Percentiles rank a stretch among this genome's conserved stretches.
Evolutionary conservation across 2,329 filamentous ascomycete genomes (phyloP).

Genomic region (Cadophora sp.): DNA sequence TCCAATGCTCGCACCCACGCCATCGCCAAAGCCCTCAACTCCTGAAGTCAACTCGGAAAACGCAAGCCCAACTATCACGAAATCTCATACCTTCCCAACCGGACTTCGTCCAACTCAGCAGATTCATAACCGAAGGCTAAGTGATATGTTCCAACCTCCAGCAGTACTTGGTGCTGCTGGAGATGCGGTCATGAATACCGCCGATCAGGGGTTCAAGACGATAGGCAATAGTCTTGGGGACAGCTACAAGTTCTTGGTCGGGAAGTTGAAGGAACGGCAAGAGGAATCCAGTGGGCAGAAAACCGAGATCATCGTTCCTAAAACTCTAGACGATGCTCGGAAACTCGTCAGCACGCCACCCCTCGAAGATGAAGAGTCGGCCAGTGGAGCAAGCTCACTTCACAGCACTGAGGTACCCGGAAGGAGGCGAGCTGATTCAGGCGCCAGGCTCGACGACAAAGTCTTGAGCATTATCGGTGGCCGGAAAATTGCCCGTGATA

Average conservation of each 20-base stretch:
- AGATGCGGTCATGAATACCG: conserved; percentile 84
- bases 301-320: conserved; percentile 71
- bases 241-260: conserved; percentile 92
- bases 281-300: conserved; percentile 52
- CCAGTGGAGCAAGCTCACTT: conserved; percentile 57
- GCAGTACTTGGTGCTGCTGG: conserved; percentile 82
- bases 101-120: conserved; percentile 45
- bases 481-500: conserved; percentile 66
- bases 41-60: conserved; percentile 36
- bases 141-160: conserved; percentile 85
- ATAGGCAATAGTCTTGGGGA: conserved; percentile 90
- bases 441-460: conserved; percentile 62
- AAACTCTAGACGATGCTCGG: conserved; percentile 90
- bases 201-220: conserved; percentile 90
- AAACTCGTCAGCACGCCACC: conserved; percentile 82
- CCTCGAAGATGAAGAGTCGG: conserved; percentile 50
- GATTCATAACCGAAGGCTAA: conserved; percentile 76
- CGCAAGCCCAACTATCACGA: conserved; percentile 46
- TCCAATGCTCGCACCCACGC: conserved; percentile 39
- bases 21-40: conserved; percentile 42
- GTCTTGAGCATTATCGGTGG: conserved; percentile 76
- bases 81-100: conserved; percentile 37
- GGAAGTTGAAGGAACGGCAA: conserved; percentile 79
- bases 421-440: conserved; percentile 43
- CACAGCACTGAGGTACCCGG: conserved; percentile 48